These are phyloP conservation scores for Paraphaeosphaeria minitans DNA, from an alignment of 2,329 filamentous ascomycete genomes.

Conservation along the genomic window DNA sequence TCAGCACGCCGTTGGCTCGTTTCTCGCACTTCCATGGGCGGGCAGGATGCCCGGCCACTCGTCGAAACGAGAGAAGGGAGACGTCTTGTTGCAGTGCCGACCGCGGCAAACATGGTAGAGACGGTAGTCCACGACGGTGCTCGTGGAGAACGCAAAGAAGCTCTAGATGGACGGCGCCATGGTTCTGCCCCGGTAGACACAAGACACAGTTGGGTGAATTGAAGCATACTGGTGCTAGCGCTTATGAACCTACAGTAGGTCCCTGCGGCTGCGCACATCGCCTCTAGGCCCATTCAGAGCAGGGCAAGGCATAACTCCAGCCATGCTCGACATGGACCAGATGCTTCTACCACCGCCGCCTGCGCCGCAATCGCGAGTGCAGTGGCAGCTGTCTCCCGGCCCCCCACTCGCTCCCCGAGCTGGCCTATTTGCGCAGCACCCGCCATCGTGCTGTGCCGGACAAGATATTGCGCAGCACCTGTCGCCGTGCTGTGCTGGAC, in stretches of 20 bases:
- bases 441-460: not conserved
- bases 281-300: conserved; percentile 4
- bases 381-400: not conserved
- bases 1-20: not conserved
- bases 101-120: not conserved
- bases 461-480: not conserved
- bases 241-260: conserved; percentile 10
- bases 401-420: not conserved
- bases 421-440: not conserved
- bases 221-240: not conserved
- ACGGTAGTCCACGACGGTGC: too few species aligned
- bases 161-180: not conserved
- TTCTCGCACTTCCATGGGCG: not conserved
- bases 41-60: not conserved
- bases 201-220: conserved; percentile 1
- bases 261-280: conserved; percentile 3
- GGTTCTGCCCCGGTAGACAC: not conserved
- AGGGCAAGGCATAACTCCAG: not conserved
- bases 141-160: not conserved
- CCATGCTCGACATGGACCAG: not conserved
- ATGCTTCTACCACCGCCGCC: not conserved
- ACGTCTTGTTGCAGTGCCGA: not conserved
- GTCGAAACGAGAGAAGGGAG: not conserved
- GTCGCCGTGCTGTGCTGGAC: not conserved
- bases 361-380: conserved; percentile 3